Percentiles rank a stretch among this genome's conserved stretches.
Evolutionary conservation across 2,329 filamentous ascomycete genomes (phyloP).

Genomic region (Cadophora sp.): DNA sequence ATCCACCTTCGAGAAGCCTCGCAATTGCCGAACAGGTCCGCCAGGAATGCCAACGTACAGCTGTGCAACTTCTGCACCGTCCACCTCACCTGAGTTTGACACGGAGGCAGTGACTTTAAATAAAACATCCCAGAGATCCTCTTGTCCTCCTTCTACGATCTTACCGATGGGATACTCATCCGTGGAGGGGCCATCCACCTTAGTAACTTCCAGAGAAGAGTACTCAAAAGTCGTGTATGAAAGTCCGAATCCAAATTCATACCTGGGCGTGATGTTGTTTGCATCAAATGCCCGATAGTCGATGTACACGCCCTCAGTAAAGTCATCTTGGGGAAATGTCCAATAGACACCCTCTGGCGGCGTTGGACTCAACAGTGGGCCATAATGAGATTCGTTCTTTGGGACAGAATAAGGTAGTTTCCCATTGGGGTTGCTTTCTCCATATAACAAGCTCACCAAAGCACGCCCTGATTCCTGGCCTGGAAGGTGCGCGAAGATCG

Average conservation of each 20-base stretch:
- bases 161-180: constrained; percentile 52
- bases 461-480: constrained; percentile 68
- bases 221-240: constrained; percentile 62
- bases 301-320: constrained; percentile 56
- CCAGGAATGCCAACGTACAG: constrained; percentile 44
- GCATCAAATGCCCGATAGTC: constrained; percentile 60
- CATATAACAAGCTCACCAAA: constrained; percentile 66
- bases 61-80: constrained; percentile 45
- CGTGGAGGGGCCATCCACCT: constrained; percentile 51
- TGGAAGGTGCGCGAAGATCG: constrained; percentile 66
- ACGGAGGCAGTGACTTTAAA: constrained; percentile 57
- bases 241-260: constrained; percentile 55
- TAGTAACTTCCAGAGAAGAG: constrained; percentile 48
- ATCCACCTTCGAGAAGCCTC: constrained; percentile 66
- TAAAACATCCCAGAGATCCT: constrained; percentile 60
- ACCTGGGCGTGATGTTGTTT: constrained; percentile 45
- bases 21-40: constrained; percentile 64
- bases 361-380: constrained; percentile 55
- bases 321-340: constrained; percentile 49
- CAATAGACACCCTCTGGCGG: constrained; percentile 44
- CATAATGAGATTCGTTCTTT: constrained; percentile 59
- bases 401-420: constrained; percentile 70
- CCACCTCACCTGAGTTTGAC: constrained; percentile 56
- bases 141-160: constrained; percentile 59
- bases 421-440: constrained; percentile 60